A percentile compares a stretch with the other conserved stretches of the same genome.
These are phyloP conservation scores for Sutorius australiensis DNA, from an alignment of 768 basidiomycete species.

Conservation along the genomic window DNA sequence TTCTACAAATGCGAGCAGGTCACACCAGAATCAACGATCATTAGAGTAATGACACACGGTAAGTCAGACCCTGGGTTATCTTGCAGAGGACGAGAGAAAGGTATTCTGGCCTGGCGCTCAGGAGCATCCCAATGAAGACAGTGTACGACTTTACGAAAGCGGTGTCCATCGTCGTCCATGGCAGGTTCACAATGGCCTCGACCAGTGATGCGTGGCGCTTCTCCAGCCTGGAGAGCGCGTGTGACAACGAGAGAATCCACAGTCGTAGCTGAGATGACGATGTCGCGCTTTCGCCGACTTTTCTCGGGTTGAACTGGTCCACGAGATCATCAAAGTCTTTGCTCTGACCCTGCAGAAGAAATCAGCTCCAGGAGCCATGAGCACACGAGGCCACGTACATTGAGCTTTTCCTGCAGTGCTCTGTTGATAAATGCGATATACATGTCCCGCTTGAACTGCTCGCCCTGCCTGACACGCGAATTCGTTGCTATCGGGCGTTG, in stretches of 20 bases:
- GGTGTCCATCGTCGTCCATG: conserved; percentile 91
- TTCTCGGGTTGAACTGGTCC: conserved; percentile 69
- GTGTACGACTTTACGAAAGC: conserved; percentile 85
- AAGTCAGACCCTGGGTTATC: conserved; percentile 82
- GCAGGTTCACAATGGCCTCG: conserved; percentile 80
- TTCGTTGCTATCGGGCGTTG: conserved; percentile 72
- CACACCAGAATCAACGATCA: not conserved
- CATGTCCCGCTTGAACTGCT: conserved; percentile 76
- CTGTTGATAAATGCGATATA: conserved; percentile 80
- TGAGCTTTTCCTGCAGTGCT: conserved; percentile 68
- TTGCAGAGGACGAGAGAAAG: conserved; percentile 77
- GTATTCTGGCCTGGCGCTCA: conserved; percentile 90
- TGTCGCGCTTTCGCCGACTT: conserved; percentile 29
- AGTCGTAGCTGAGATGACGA: conserved; percentile 58
- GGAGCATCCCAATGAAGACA: conserved; percentile 85
- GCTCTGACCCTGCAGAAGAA: conserved; percentile 52
- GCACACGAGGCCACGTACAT: conserved; percentile 44
- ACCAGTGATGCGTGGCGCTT: conserved; percentile 75
- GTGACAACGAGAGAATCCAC: conserved; percentile 85
- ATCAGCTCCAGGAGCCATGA: conserved; percentile 12
- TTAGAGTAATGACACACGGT: conserved; percentile 56
- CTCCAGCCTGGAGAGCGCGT: conserved; percentile 89
- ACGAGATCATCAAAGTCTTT: conserved; percentile 87
- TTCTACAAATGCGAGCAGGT: conserved; percentile 42
- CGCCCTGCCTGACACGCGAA: conserved; percentile 72